A percentile compares a stretch with the other conserved stretches of the same genome.
Conservation (phyloP, 306 rosid species). For the Casuarina cunninghamiana region DNA sequence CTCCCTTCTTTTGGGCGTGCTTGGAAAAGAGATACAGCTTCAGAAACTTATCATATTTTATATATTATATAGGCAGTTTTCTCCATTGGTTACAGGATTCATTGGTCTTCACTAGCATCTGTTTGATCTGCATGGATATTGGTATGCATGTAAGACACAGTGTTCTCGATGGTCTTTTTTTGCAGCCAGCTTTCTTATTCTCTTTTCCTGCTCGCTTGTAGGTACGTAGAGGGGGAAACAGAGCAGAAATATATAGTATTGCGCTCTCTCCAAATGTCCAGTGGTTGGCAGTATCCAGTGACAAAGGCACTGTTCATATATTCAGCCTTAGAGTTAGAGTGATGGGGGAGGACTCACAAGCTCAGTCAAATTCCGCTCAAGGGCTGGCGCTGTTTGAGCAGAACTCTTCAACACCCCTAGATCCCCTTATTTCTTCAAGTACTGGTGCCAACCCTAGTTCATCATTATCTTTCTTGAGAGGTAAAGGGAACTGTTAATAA, state of each 20-base stretch:
- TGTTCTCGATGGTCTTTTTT: not conserved
- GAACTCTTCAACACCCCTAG: constrained; percentile 75
- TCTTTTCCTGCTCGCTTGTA: constrained; percentile 23
- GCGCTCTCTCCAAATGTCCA: constrained; percentile 83
- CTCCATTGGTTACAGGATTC: not conserved
- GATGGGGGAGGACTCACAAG: constrained; percentile 53
- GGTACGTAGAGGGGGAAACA: constrained; percentile 95
- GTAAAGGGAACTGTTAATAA: constrained; percentile 37
- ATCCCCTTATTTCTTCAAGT: constrained; percentile 69
- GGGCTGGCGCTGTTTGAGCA: constrained; percentile 59
- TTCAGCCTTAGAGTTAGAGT: constrained; percentile 89
- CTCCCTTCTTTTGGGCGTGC: too few species aligned
- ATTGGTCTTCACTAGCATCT: not conserved
- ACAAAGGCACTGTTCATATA: constrained; percentile 88
- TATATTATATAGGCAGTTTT: not conserved
- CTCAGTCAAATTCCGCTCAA: constrained; percentile 44
- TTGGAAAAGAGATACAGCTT: not conserved
- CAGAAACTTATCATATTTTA: not conserved
- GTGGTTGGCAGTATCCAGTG: constrained; percentile 96
- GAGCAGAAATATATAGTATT: constrained; percentile 86
- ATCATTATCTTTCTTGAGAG: constrained; percentile 90
- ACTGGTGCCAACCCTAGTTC: constrained; percentile 82
- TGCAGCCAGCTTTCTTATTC: not conserved
- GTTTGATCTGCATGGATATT: not conserved
- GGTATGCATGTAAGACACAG: not conserved